Evolutionary conservation across 2,329 filamentous ascomycete species (phyloP), one percentile per base, ranked within the genome.

Genomic region (Herpotrichia juniperi): DNA sequence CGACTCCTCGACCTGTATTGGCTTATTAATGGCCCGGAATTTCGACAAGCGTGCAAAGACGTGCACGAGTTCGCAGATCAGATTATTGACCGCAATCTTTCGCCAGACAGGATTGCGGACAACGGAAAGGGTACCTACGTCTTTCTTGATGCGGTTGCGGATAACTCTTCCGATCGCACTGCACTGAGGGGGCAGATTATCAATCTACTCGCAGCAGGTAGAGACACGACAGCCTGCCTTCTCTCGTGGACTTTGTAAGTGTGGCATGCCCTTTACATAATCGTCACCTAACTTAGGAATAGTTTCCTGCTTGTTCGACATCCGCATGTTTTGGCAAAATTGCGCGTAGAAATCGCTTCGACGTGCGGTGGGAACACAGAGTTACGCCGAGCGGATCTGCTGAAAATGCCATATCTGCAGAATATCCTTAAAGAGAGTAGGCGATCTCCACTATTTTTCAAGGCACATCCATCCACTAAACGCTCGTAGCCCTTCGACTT

Each of bases 1-100:
- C 64, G 74, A 6, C 62, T 74, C 12, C 70, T 61, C 6, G 64
- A 71, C 35, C 56, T 72, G 44, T 79, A 79, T 63, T 81, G 78
- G 76, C 56, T 81, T 3, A 67, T 78, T 11, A 72, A 76, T 25
- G 72, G 63, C 7, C 62, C 62, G 25, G 63, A 70, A 30, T 66
- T 62, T 30, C 46, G 46, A 26, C 37, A 56, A 21, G 59, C 58
- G n/a, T 63, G 59, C 35, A 50, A 53, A 7, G 50, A 54, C 26
- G 56, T 60, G 7, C 74, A 77, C 39, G 58, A 67, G 21, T 76
- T 76, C 58, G 64, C 73, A 32, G 65, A 71, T 42, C 63, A 72
- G 54, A 80, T 79, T 45, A 80, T 81, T 3, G 63, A 75, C 7
- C 73, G 75, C 21, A 79, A 76, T 12, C 68, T 82, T 54, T 57